phyloP scores from a whole-genome alignment of 441 rosid species.

The Populus hybrid region DNA sequence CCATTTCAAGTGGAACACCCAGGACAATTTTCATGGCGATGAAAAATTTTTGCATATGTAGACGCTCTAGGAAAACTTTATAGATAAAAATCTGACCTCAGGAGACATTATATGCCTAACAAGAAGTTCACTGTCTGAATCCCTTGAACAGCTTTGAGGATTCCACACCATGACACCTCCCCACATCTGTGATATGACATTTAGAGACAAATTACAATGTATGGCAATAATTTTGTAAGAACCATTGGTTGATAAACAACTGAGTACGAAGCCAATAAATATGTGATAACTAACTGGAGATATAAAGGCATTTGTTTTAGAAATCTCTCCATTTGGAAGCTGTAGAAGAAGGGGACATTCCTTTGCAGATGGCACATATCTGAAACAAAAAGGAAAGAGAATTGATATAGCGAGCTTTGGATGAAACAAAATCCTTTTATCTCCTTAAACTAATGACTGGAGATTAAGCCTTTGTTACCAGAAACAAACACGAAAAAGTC shows the following conservation, averaged over 20 bases:
- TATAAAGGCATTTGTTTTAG: conserved; percentile 87
- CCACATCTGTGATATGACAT: conserved; percentile 72
- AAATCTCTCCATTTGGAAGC: conserved; percentile 82
- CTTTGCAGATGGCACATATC: conserved; percentile 81
- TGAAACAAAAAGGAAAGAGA: conserved; percentile 31
- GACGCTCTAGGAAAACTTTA: background rate
- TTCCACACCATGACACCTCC: conserved; percentile 94
- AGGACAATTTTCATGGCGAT: background rate
- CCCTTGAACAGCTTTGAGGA: conserved; percentile 52
- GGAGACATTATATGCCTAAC: conserved; percentile 43
- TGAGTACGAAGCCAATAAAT: conserved; percentile 11
- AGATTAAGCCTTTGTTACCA: background rate
- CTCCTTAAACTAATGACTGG: background rate
- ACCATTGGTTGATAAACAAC: background rate
- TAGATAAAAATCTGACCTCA: conserved; percentile 48
- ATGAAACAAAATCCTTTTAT: background rate
- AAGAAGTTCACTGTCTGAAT: conserved; percentile 36
- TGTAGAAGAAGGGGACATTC: conserved; percentile 88
- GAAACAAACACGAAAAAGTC: background rate
- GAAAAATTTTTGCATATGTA: background rate
- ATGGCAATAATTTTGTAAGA: conserved; percentile 8
- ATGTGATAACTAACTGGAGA: conserved; percentile 67
- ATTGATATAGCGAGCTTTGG: conserved; percentile 5
- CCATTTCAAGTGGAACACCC: background rate
- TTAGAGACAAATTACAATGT: conserved; percentile 3